Percentiles rank a stretch among this genome's conserved stretches.
Conservation (phyloP, 805 yeast species). For the Candida pseudoglaebosa region DNA sequence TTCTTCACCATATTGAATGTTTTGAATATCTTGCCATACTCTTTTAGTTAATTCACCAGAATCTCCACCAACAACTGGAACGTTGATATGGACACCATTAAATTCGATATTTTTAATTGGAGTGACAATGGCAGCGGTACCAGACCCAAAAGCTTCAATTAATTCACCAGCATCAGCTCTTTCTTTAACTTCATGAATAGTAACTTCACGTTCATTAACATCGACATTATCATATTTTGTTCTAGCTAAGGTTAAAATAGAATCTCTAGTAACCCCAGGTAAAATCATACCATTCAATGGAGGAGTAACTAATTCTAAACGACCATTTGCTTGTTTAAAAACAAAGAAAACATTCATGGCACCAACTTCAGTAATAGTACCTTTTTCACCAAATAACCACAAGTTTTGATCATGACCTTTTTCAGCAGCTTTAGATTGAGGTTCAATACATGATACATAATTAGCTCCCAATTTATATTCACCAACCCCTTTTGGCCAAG, state of each 20-base stretch:
- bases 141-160: constrained; percentile 94
- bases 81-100: constrained; percentile 65
- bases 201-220: constrained; percentile 81
- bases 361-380: constrained; percentile 89
- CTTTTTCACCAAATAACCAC: constrained; percentile 92
- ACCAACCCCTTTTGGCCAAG: constrained; percentile 99
- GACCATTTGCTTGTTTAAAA: constrained; percentile 76
- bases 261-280: constrained; percentile 95
- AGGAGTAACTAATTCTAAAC: constrained; percentile 89
- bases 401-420: constrained; percentile 94
- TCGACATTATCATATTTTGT: constrained; percentile 77
- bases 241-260: constrained; percentile 73
- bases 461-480: constrained; percentile 95
- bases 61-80: constrained; percentile 79
- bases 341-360: constrained; percentile 95
- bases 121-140: constrained; percentile 96
- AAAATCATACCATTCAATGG: constrained; percentile 96
- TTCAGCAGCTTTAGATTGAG: constrained; percentile 84
- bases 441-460: constrained; percentile 92
- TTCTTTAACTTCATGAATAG: constrained; percentile 77
- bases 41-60: constrained; percentile 78
- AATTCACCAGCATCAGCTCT: constrained; percentile 76
- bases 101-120: constrained; percentile 88
- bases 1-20: constrained; percentile 84
- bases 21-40: constrained; percentile 81